Evolutionary conservation across 139 green algal genomes (phyloP).

Genomic region (Desmodesmus armatus): DNA sequence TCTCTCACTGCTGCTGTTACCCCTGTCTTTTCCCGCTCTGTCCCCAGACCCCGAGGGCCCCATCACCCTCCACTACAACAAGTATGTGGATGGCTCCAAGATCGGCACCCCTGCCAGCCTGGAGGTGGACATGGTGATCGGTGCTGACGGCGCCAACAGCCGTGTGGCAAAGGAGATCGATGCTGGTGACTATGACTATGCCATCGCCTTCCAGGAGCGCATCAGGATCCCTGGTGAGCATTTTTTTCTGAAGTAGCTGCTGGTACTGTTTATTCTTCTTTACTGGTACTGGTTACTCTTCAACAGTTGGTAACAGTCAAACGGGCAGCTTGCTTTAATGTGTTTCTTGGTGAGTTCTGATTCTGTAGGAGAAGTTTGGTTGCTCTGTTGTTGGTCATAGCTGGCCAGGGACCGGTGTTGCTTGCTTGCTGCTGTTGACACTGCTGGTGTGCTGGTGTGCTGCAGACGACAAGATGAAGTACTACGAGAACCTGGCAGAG

Average conservation of each 20-base stretch:
- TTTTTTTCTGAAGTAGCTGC: neutral
- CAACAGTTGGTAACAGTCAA: no score
- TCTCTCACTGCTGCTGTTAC: neutral
- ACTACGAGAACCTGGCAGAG: slow-evolving; percentile 99
- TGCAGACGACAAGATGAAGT: slow-evolving; percentile 98
- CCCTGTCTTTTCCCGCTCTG: neutral
- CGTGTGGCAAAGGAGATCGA: slow-evolving; percentile 98
- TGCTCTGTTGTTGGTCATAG: no score
- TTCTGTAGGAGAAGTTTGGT: no score
- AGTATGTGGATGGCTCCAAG: slow-evolving; percentile 90
- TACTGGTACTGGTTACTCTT: no score
- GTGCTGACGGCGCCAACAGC: slow-evolving; percentile 98
- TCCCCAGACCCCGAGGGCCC: slow-evolving; percentile 71
- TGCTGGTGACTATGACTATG: slow-evolving; percentile 99
- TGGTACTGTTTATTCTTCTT: neutral
- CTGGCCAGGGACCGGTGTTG: no score
- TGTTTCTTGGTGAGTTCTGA: no score
- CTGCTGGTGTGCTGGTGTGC: neutral
- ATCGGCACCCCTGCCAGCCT: slow-evolving; percentile 84
- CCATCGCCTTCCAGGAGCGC: slow-evolving; percentile 99
- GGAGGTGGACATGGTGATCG: slow-evolving; percentile 97
- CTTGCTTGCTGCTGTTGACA: no score
- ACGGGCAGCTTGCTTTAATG: no score
- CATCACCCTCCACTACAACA: slow-evolving; percentile 94
- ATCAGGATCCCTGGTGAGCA: slow-evolving; percentile 84